Percentiles rank a stretch among this genome's conserved stretches.
These are phyloP conservation scores for Barnettozyma sucrosica DNA, from an alignment of 805 yeast genomes.

Conservation along the genomic window DNA sequence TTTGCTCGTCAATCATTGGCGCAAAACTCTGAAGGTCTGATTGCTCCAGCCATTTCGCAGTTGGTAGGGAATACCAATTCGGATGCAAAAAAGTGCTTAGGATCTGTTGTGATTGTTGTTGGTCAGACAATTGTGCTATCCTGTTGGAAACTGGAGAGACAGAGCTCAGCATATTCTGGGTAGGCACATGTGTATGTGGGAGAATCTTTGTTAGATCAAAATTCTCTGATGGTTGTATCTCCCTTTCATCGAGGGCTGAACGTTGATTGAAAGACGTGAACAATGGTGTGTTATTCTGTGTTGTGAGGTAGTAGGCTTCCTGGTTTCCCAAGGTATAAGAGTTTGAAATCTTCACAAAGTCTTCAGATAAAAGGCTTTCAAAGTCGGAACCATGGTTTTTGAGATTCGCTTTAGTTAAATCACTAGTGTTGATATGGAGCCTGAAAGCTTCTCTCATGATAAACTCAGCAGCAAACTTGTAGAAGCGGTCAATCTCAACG, in stretches of 20 bases:
- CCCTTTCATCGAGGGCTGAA: conserved; percentile 72
- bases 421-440: conserved; percentile 29
- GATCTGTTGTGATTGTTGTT: conserved; percentile 41
- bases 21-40: conserved; percentile 52
- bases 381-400: conserved; percentile 23
- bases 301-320: conserved; percentile 59
- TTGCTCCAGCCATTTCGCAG: conserved; percentile 59
- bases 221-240: conserved; percentile 59
- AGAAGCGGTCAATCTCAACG: conserved; percentile 52
- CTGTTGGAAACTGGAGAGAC: conserved; percentile 21
- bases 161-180: conserved; percentile 26
- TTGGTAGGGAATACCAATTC: conserved; percentile 58
- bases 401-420: conserved; percentile 9
- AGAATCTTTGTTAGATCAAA: conserved; percentile 62
- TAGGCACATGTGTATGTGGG: conserved; percentile 38
- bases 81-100: conserved; percentile 52
- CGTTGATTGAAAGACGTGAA: conserved; percentile 69
- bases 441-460: conserved; percentile 55
- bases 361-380: conserved; percentile 41
- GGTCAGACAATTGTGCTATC: conserved; percentile 14
- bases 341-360: conserved; percentile 54
- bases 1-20: conserved; percentile 57
- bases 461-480: conserved; percentile 55
- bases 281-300: conserved; percentile 65
- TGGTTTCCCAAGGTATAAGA: conserved; percentile 46